Evolutionary conservation across 495 filamentous ascomycete genomes (phyloP).

Genomic region (Trichoderma asperelloides): DNA sequence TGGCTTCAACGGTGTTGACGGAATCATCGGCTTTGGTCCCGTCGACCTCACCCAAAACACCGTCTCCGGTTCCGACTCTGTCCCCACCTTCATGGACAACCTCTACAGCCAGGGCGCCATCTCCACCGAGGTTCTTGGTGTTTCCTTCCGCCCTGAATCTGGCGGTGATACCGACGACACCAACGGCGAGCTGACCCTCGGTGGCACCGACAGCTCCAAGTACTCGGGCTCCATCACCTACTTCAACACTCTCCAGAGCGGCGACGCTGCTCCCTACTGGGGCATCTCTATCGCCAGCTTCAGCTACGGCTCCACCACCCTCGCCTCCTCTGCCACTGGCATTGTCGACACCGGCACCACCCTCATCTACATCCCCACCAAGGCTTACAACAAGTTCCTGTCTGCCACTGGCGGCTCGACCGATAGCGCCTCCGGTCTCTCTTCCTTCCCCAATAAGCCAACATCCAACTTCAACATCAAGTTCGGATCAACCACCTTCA

Average conservation of each 20-base stretch:
- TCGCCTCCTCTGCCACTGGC: background rate
- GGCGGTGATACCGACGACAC: slow-evolving; percentile 13
- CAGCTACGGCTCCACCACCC: background rate
- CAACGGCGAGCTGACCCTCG: slow-evolving; percentile 25
- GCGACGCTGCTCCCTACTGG: background rate
- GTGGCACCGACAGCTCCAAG: slow-evolving; percentile 21
- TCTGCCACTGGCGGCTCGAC: background rate
- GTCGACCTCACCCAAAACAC: slow-evolving; percentile 1
- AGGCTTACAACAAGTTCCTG: background rate
- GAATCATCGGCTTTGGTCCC: slow-evolving; percentile 24
- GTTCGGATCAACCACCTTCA: background rate
- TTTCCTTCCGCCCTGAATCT: background rate
- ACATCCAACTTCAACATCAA: background rate
- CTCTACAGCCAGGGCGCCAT: background rate
- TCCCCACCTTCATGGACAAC: slow-evolving; percentile 11
- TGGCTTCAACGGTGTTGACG: slow-evolving; percentile 21
- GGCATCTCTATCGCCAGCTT: background rate
- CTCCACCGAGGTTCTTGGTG: background rate
- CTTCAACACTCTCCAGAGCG: background rate
- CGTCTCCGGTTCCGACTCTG: slow-evolving; percentile 12
- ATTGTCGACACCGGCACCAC: background rate
- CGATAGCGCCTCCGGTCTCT: background rate
- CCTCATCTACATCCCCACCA: background rate
- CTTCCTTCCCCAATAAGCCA: background rate
- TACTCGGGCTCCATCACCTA: slow-evolving; percentile 16